Percentiles rank a stretch among this genome's conserved stretches.
These are phyloP conservation scores for Medicago lupulina DNA, from an alignment of 306 rosid species.

Conservation along the genomic window DNA sequence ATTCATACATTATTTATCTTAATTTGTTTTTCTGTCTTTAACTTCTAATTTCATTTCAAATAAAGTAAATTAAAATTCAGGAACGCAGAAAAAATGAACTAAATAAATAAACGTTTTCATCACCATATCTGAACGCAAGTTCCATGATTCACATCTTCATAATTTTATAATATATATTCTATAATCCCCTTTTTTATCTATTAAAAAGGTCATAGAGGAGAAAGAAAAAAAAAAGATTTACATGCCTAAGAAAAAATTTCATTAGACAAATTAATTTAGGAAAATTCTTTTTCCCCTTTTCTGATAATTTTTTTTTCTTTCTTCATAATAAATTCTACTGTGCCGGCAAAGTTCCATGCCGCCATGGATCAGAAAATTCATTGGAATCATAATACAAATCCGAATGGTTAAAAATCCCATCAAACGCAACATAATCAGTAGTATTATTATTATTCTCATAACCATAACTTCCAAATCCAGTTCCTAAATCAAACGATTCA, in stretches of 20 bases:
- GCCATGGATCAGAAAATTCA: constrained; percentile 64
- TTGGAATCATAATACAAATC: constrained; percentile 68
- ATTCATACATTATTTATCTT: too few relatives aligned
- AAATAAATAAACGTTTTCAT: background rate
- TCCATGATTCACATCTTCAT: constrained; percentile 15
- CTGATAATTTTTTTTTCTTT: background rate
- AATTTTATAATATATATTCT: background rate
- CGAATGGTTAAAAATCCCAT: constrained; percentile 69
- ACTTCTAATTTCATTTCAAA: background rate
- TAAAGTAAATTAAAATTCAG: background rate
- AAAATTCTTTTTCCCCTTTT: background rate
- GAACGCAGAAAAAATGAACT: background rate
- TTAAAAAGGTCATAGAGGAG: background rate
- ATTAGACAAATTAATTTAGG: background rate
- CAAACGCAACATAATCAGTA: constrained; percentile 60
- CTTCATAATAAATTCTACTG: constrained; percentile 43
- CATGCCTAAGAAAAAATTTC: constrained; percentile 41
- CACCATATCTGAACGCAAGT: background rate
- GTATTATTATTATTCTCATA: background rate
- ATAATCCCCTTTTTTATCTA: constrained; percentile 18
- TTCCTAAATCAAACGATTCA: constrained; percentile 61
- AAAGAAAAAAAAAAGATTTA: constrained; percentile 38
- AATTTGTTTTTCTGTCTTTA: too few relatives aligned
- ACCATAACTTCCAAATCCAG: constrained; percentile 24
- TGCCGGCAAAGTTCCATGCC: constrained; percentile 72